phyloP scores from a whole-genome alignment of 169 alveolate species.

The Theileria orientalis region DNA sequence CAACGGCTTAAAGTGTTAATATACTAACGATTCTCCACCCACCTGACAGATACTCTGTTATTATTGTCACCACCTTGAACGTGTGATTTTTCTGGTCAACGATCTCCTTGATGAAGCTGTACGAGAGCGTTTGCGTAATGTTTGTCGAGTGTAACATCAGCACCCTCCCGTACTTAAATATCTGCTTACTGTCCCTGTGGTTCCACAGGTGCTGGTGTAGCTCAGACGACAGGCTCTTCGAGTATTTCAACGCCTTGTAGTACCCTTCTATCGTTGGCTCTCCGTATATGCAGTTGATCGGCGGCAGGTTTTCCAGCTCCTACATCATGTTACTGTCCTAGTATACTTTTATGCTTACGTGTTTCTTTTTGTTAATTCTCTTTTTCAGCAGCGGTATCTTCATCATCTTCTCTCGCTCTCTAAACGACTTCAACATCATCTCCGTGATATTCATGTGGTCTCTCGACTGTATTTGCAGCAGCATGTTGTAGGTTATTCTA shows the following conservation, averaged over 20 bases:
- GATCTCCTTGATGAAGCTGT: slow-evolving; percentile 30
- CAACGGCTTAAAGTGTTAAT: too few species aligned
- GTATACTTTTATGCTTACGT: neutral
- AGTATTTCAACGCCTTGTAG: slow-evolving; percentile 17
- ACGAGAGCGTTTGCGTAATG: slow-evolving; percentile 25
- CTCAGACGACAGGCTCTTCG: slow-evolving; percentile 28
- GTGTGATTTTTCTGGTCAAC: slow-evolving; percentile 22
- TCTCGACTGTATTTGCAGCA: slow-evolving; percentile 80
- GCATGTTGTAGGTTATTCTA: slow-evolving; percentile 88
- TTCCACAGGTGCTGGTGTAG: slow-evolving; percentile 58
- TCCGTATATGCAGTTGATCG: slow-evolving; percentile 56
- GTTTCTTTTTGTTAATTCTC: slow-evolving; percentile 35
- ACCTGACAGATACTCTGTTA: slow-evolving; percentile 33
- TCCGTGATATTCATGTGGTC: slow-evolving; percentile 79
- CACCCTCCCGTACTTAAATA: slow-evolving; percentile 54
- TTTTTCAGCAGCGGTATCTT: slow-evolving; percentile 51
- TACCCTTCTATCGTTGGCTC: slow-evolving; percentile 62
- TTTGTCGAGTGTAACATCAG: slow-evolving; percentile 55
- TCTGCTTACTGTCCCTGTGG: slow-evolving; percentile 36
- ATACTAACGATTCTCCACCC: slow-evolving; percentile 9
- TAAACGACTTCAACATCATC: slow-evolving; percentile 83
- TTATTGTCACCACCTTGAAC: slow-evolving; percentile 33
- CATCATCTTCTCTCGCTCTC: slow-evolving; percentile 80
- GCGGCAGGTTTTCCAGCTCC: slow-evolving; percentile 46
- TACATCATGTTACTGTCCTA: neutral